phyloP scores from a whole-genome alignment of 2,329 filamentous ascomycete genomes.

The Alternaria infectoria region DNA sequence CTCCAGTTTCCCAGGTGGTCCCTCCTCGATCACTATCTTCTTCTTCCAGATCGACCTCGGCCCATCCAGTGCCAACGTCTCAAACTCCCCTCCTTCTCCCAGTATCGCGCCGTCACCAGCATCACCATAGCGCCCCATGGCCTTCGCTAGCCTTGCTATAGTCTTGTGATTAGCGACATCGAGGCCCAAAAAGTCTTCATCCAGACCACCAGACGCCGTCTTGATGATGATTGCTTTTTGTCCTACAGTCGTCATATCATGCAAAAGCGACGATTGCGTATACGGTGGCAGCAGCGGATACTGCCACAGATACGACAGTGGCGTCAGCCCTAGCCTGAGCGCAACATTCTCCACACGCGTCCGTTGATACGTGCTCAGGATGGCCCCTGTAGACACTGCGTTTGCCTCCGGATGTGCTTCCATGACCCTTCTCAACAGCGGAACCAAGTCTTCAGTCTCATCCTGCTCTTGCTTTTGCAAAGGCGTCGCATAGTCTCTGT shows the following conservation, averaged over 20 bases:
- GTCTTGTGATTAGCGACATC: constrained; percentile 69
- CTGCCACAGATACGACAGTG: constrained; percentile 91
- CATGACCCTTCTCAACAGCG: constrained; percentile 73
- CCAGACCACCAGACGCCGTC: constrained; percentile 87
- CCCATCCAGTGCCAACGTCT: constrained; percentile 87
- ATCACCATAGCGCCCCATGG: constrained; percentile 71
- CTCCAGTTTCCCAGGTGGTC: constrained; percentile 65
- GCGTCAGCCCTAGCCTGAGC: constrained; percentile 77
- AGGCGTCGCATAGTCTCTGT: constrained; percentile 69
- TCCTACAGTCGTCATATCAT: constrained; percentile 79
- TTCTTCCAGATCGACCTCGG: constrained; percentile 74
- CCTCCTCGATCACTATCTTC: constrained; percentile 68
- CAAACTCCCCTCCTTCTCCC: constrained; percentile 95
- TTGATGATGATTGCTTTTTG: constrained; percentile 94
- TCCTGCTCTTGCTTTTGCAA: constrained; percentile 55
- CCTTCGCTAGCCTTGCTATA: constrained; percentile 57
- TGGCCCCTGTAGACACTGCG: constrained; percentile 88
- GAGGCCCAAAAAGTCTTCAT: constrained; percentile 79
- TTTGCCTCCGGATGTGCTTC: constrained; percentile 77
- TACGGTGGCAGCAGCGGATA: constrained; percentile 74
- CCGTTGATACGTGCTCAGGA: constrained; percentile 93
- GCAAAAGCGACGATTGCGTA: constrained; percentile 63
- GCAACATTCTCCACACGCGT: constrained; percentile 95
- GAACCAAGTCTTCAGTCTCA: constrained; percentile 87
- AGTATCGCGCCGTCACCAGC: constrained; percentile 72